phyloP scores from a whole-genome alignment of 371 early-diverging fungal species.

The Rhizopus stolonifer region DNA sequence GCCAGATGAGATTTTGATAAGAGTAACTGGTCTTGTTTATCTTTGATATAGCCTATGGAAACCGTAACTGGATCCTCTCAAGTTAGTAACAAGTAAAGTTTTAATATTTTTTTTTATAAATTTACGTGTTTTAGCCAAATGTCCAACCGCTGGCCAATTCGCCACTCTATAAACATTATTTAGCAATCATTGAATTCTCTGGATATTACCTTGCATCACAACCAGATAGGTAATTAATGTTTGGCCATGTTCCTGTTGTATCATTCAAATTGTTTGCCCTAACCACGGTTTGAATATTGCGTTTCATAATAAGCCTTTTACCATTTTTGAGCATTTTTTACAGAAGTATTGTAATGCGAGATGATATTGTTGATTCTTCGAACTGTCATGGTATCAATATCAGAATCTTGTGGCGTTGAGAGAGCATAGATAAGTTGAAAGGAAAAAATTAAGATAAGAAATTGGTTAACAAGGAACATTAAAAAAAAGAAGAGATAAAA shows the following conservation, averaged over 20 bases:
- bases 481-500: too few relatives aligned
- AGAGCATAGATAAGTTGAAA: neutral
- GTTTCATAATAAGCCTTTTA: neutral
- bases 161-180: slow-evolving; percentile 1
- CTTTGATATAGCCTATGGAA: slow-evolving; percentile 4
- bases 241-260: slow-evolving; percentile 13
- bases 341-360: neutral
- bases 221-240: slow-evolving; percentile 14
- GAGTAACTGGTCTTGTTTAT: slow-evolving; percentile 1
- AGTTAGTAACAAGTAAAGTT: neutral
- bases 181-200: neutral
- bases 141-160: slow-evolving; percentile 29
- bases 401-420: neutral
- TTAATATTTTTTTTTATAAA: neutral
- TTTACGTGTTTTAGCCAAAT: slow-evolving; percentile 27
- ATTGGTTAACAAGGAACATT: too few relatives aligned
- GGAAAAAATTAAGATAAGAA: neutral
- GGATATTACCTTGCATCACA: slow-evolving; percentile 12
- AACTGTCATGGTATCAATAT: neutral
- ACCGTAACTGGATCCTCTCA: slow-evolving; percentile 3
- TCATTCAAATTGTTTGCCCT: neutral
- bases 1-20: slow-evolving; percentile 11
- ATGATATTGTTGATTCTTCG: neutral
- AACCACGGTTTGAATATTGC: neutral
- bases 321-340: neutral